phyloP scores from a whole-genome alignment of 2,329 filamentous ascomycete genomes.

The Botrytis hyacinthi region DNA sequence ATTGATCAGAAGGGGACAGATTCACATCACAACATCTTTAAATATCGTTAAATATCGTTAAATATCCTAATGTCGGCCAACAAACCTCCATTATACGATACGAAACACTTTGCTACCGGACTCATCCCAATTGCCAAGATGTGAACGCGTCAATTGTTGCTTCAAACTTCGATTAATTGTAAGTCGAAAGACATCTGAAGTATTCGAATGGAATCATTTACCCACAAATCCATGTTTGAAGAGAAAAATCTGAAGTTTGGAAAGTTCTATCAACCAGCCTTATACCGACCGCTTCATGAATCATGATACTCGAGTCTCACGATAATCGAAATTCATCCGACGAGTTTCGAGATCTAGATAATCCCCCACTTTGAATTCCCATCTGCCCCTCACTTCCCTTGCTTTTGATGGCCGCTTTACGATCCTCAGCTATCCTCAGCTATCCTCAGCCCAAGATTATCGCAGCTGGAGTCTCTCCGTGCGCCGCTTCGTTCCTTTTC shows the following conservation, averaged over 20 bases:
- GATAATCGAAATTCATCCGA: not conserved
- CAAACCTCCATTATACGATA: not conserved
- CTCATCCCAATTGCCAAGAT: not conserved
- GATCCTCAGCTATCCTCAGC: not conserved
- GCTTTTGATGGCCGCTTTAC: not conserved
- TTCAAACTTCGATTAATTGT: not conserved
- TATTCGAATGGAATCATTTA: not conserved
- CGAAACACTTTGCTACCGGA: not conserved
- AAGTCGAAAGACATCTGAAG: not conserved
- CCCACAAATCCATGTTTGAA: not conserved
- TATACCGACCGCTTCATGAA: not conserved
- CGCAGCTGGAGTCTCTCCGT: not conserved
- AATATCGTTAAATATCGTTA: not conserved
- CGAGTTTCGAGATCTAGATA: not conserved
- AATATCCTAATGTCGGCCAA: not conserved
- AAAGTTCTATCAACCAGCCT: not conserved
- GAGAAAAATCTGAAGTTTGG: not conserved
- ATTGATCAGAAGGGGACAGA: not conserved
- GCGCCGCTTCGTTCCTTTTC: not conserved
- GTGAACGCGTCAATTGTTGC: not conserved
- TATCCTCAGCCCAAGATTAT: no score
- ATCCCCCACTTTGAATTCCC: conserved; percentile 5
- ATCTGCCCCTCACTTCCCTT: not conserved
- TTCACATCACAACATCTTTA: not conserved
- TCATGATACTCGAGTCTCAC: not conserved